These are phyloP conservation scores for Eucalyptus globulus DNA, from an alignment of 345 rosid species.

Conservation along the genomic window DNA sequence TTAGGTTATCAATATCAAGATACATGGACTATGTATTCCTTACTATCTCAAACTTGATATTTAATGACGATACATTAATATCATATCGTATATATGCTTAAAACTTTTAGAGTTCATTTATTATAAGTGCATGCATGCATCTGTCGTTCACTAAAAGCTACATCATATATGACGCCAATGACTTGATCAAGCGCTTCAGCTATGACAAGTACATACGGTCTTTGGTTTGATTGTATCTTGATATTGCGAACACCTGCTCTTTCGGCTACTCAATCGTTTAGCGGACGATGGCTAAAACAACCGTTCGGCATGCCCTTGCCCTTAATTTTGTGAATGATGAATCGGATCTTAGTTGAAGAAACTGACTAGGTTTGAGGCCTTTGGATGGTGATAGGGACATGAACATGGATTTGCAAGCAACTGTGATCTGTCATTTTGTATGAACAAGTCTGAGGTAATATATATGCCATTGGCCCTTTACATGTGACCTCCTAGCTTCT, in stretches of 20 bases:
- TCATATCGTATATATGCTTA: background rate
- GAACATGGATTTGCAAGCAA: background rate
- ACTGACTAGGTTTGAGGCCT: background rate
- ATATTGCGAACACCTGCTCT: slow-evolving; percentile 49
- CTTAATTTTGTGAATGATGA: background rate
- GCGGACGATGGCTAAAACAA: background rate
- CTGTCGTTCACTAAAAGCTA: background rate
- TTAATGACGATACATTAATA: background rate
- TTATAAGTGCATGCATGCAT: background rate
- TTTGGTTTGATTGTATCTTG: slow-evolving; percentile 48
- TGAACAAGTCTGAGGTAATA: background rate
- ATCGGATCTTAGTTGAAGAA: background rate
- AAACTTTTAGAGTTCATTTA: background rate
- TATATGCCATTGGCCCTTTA: background rate
- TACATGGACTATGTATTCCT: background rate
- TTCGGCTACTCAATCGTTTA: slow-evolving; percentile 23
- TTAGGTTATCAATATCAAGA: background rate
- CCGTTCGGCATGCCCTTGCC: background rate
- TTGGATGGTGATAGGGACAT: background rate
- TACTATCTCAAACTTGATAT: background rate
- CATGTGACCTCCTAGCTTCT: background rate
- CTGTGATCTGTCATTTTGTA: background rate
- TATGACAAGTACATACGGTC: slow-evolving; percentile 73
- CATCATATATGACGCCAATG: slow-evolving; percentile 26
- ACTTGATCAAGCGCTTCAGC: slow-evolving; percentile 38